These are phyloP conservation scores for Sphagnum tenellum DNA, from an alignment of 225 moss, liverwort and hornwort genomes.

Conservation along the genomic window DNA sequence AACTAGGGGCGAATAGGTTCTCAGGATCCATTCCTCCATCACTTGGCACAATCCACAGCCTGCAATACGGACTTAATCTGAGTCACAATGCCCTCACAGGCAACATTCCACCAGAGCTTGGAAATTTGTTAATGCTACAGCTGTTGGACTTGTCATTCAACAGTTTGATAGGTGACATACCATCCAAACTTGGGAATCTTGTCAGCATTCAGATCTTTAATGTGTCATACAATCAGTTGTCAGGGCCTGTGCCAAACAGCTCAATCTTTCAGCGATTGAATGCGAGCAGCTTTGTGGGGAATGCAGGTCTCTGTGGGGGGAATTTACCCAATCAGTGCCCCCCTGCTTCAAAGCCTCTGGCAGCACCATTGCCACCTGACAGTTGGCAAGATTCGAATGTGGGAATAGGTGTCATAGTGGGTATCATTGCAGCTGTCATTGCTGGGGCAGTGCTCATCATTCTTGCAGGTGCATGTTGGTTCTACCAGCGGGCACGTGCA, in stretches of 20 bases:
- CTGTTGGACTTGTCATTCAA: constrained; percentile 11
- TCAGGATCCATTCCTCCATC: constrained; percentile 12
- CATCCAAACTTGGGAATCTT: neutral
- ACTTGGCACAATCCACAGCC: constrained; percentile 13
- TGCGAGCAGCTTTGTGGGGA: neutral
- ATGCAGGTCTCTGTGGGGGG: neutral
- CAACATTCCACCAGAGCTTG: constrained; percentile 12
- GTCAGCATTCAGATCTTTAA: too few species aligned
- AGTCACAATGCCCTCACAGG: constrained; percentile 16
- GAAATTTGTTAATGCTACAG: neutral
- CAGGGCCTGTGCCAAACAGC: neutral
- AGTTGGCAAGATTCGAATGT: constrained; percentile 38
- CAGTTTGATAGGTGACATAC: constrained; percentile 5
- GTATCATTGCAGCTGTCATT: constrained; percentile 55
- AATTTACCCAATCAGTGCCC: neutral
- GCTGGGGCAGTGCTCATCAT: constrained; percentile 52
- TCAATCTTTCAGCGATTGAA: neutral
- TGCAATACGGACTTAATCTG: constrained; percentile 13
- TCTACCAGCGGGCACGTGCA: constrained; percentile 34
- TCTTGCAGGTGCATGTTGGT: constrained; percentile 58
- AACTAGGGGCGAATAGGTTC: constrained; percentile 20
- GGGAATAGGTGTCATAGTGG: constrained; percentile 42
- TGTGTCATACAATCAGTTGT: too few species aligned
- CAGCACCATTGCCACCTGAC: constrained; percentile 15
- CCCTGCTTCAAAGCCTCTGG: constrained; percentile 1